Evolutionary conservation across 306 rosid genomes (phyloP).

Genomic region (Coriaria nepalensis): DNA sequence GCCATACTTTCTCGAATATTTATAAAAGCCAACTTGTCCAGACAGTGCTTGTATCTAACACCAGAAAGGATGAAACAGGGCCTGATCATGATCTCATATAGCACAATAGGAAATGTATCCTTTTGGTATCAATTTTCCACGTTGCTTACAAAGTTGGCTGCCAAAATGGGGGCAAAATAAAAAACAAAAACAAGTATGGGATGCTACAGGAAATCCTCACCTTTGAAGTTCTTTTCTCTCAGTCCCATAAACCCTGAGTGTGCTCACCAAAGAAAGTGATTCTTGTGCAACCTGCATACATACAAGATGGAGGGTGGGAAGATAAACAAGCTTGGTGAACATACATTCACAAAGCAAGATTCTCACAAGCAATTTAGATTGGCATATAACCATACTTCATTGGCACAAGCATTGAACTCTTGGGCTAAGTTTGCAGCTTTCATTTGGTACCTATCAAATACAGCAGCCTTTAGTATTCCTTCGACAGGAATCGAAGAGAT

Average conservation of each 20-base stretch:
- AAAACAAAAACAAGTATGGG: background rate
- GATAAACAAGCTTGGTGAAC: constrained; percentile 1
- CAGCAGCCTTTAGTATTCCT: constrained; percentile 9
- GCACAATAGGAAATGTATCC: too few species aligned
- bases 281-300: constrained; percentile 59
- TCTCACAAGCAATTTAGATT: constrained; percentile 13
- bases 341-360: constrained; percentile 6
- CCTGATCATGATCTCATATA: too few species aligned
- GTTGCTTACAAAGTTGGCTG: too few species aligned
- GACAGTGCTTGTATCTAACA: constrained; percentile 52
- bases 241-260: constrained; percentile 44
- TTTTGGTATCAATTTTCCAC: too few species aligned
- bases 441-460: constrained; percentile 41
- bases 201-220: constrained; percentile 16
- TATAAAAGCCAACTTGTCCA: constrained; percentile 40
- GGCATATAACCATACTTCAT: constrained; percentile 34
- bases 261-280: constrained; percentile 45
- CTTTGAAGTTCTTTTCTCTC: constrained; percentile 43
- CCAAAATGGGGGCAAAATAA: constrained; percentile 6
- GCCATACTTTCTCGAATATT: constrained; percentile 53
- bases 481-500: too few species aligned
- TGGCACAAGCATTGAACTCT: constrained; percentile 59
- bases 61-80: constrained; percentile 20
- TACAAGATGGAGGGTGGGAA: constrained; percentile 4
- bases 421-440: constrained; percentile 50